These are phyloP conservation scores for Silene conica DNA, from an alignment of 148 eudicot genomes.

Conservation along the genomic window DNA sequence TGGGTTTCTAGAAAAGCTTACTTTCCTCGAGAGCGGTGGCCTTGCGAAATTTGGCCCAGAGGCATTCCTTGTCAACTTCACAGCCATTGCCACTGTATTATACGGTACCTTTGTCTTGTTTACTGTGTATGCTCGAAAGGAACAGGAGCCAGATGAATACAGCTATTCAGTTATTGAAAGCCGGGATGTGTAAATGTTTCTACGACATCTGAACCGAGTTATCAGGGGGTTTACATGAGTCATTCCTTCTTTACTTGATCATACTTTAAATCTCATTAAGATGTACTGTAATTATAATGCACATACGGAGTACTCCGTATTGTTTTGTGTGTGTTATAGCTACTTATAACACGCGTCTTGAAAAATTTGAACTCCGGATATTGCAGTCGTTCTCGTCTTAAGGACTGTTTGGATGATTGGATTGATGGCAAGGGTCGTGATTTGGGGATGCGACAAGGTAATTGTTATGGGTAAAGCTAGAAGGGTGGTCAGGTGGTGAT, in stretches of 20 bases:
- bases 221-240: neutral
- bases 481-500: no score
- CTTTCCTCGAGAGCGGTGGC: conserved; percentile 66
- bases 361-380: no score
- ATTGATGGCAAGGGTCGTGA: no score
- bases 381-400: no score
- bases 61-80: conserved; percentile 86
- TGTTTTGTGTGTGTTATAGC: no score
- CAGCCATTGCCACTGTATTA: conserved; percentile 67
- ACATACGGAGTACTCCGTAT: no score
- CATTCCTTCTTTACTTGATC: neutral
- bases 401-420: no score
- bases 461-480: no score
- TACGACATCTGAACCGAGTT: neutral
- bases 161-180: conserved; percentile 51
- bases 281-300: neutral
- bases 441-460: no score
- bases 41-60: conserved; percentile 65
- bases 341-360: no score
- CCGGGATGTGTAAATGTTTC: conserved; percentile 6
- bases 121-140: conserved; percentile 48
- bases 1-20: conserved; percentile 91
- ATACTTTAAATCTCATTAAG: neutral
- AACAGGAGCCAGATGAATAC: conserved; percentile 40
- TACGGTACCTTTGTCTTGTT: conserved; percentile 63